Percentiles rank a stretch among this genome's conserved stretches.
phyloP scores from a whole-genome alignment of 345 rosid genomes.

The Clarkia xantiana region DNA sequence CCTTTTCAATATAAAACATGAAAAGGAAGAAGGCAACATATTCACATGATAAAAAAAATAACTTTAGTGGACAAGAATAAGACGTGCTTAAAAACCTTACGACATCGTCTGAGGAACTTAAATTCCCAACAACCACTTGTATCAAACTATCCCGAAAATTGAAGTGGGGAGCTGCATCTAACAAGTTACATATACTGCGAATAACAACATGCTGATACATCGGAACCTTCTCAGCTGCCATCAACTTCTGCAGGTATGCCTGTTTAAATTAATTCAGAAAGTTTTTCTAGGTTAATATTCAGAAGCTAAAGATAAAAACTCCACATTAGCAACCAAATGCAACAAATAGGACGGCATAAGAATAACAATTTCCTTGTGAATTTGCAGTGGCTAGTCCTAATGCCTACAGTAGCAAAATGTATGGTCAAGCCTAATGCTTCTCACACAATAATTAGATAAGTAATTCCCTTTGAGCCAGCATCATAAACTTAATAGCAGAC shows the following conservation, averaged over 20 bases:
- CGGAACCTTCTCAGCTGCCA: conserved; percentile 36
- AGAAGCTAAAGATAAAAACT: not conserved
- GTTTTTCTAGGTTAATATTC: not conserved
- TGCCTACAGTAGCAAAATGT: no score
- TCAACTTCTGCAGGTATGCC: conserved; percentile 68
- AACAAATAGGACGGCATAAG: not conserved
- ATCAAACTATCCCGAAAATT: conserved; percentile 67
- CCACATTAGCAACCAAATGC: not conserved
- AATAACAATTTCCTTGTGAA: not conserved
- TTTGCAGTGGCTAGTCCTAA: no score
- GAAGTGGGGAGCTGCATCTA: conserved; percentile 85
- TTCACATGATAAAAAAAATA: not conserved
- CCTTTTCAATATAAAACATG: not conserved
- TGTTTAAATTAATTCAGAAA: conserved; percentile 14
- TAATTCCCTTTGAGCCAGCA: no score
- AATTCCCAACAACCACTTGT: conserved; percentile 50
- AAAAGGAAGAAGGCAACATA: not conserved
- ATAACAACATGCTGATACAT: conserved; percentile 49
- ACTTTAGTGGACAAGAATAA: not conserved
- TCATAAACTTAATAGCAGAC: no score
- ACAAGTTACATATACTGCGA: conserved; percentile 64
- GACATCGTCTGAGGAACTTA: conserved; percentile 67
- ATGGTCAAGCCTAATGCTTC: no score
- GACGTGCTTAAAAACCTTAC: conserved; percentile 34
- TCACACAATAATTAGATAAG: no score